A percentile compares a stretch with the other conserved stretches of the same genome.
Evolutionary conservation across 306 rosid genomes (phyloP).

Genomic region (Glycyrrhiza uralensis): DNA sequence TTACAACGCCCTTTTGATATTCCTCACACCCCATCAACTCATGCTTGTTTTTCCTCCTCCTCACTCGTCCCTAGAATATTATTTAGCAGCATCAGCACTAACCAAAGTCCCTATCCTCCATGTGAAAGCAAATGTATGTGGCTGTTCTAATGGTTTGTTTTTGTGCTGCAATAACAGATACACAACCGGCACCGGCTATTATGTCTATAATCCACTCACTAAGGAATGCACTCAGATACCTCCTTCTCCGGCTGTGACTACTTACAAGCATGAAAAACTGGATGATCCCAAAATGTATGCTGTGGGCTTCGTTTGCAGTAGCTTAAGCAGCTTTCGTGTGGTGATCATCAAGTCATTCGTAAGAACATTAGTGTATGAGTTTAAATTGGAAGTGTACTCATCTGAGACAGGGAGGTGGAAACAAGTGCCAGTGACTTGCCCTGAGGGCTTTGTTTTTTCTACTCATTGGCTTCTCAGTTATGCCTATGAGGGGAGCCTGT

Average conservation of each 20-base stretch:
- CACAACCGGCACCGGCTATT: background rate
- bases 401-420: background rate
- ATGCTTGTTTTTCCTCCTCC: background rate
- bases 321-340: background rate
- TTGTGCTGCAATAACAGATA: slow-evolving; percentile 3
- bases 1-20: background rate
- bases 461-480: slow-evolving; percentile 8
- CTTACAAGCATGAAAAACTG: background rate
- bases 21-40: background rate
- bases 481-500: background rate
- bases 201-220: background rate
- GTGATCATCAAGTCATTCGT: background rate
- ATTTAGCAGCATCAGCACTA: too few species aligned
- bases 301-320: background rate
- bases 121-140: background rate
- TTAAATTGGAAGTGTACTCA: background rate
- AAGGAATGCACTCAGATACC: background rate
- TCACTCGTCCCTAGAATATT: too few species aligned
- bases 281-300: too few species aligned
- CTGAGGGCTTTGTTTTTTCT: background rate
- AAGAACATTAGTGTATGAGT: background rate
- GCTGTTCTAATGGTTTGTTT: background rate
- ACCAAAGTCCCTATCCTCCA: background rate
- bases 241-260: background rate
- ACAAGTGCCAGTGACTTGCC: background rate